Evolutionary conservation across 2,329 filamentous ascomycete genomes (phyloP).

Genomic region (Colletotrichum sp.): DNA sequence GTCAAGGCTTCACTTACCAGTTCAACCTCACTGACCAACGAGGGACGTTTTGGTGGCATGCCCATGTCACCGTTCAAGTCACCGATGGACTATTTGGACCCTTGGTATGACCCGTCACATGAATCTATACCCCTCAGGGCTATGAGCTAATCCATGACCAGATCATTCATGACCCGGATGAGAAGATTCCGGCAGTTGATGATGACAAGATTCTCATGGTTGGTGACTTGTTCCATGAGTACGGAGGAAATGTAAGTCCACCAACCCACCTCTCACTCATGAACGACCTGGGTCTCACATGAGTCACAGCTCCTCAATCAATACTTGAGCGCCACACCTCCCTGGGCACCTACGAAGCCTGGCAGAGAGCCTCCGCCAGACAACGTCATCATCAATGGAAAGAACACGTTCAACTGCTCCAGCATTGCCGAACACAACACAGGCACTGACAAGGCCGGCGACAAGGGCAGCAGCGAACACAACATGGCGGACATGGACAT

Average conservation of each 20-base stretch:
- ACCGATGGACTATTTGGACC: constrained; percentile 22
- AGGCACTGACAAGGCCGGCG: constrained; percentile 17
- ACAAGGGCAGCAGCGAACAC: neutral
- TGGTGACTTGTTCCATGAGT: constrained; percentile 42
- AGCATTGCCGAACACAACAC: constrained; percentile 5
- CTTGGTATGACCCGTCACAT: neutral
- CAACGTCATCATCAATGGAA: constrained; percentile 45
- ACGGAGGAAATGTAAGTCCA: constrained; percentile 34
- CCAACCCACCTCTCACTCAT: neutral
- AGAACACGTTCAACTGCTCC: constrained; percentile 39
- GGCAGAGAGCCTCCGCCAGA: constrained; percentile 46
- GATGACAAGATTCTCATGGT: constrained; percentile 43
- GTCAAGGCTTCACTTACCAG: constrained; percentile 56
- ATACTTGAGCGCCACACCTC: constrained; percentile 30
- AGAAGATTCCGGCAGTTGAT: constrained; percentile 31
- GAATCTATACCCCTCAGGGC: too few relatives aligned
- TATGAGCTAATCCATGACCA: neutral
- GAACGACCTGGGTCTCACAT: constrained; percentile 12
- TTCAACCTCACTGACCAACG: constrained; percentile 64
- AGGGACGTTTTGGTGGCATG: constrained; percentile 70
- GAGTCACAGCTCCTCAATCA: constrained; percentile 35
- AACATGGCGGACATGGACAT: constrained; percentile 1
- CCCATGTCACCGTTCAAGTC: constrained; percentile 39
- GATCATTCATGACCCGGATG: constrained; percentile 40
- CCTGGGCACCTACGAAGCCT: constrained; percentile 36